Conservation (phyloP, 2,329 filamentous ascomycete genomes). For the Aureobasidium vineae region DNA sequence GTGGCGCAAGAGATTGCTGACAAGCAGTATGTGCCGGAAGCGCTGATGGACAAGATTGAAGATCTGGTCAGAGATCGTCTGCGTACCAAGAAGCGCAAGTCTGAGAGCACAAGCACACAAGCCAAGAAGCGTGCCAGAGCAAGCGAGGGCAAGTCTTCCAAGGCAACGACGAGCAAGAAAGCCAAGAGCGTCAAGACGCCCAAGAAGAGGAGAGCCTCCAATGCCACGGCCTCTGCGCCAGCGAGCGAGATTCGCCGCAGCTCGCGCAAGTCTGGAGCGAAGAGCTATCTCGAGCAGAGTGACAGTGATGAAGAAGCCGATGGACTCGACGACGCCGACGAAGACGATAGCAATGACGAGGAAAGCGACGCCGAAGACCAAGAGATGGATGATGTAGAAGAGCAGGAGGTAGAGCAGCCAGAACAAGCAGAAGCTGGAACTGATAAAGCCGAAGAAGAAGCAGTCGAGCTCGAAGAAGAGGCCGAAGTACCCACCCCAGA, state of each 20-base stretch:
- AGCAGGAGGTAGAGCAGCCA: slow-evolving; percentile 20
- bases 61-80: slow-evolving; percentile 67
- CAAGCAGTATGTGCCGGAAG: slow-evolving; percentile 78
- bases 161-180: slow-evolving; percentile 34
- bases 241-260: slow-evolving; percentile 48
- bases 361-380: slow-evolving; percentile 26
- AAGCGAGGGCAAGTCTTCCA: slow-evolving; percentile 32
- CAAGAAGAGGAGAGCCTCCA: slow-evolving; percentile 38
- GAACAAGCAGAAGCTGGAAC: slow-evolving; percentile 27
- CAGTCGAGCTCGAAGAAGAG: background rate
- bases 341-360: slow-evolving; percentile 26
- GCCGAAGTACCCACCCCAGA: background rate
- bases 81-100: slow-evolving; percentile 56
- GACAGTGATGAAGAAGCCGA: slow-evolving; percentile 35
- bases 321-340: slow-evolving; percentile 15
- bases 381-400: slow-evolving; percentile 12
- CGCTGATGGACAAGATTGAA: slow-evolving; percentile 68
- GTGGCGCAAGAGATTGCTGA: slow-evolving; percentile 81
- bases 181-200: slow-evolving; percentile 41
- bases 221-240: slow-evolving; percentile 38
- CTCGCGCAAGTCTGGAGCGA: slow-evolving; percentile 40
- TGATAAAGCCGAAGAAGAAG: slow-evolving; percentile 29
- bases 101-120: slow-evolving; percentile 33
- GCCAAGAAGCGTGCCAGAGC: slow-evolving; percentile 35
- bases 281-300: slow-evolving; percentile 49